Evolutionary conservation across 108 stramenopile genomes (phyloP).

Genomic region (Skeletonema costatum): DNA sequence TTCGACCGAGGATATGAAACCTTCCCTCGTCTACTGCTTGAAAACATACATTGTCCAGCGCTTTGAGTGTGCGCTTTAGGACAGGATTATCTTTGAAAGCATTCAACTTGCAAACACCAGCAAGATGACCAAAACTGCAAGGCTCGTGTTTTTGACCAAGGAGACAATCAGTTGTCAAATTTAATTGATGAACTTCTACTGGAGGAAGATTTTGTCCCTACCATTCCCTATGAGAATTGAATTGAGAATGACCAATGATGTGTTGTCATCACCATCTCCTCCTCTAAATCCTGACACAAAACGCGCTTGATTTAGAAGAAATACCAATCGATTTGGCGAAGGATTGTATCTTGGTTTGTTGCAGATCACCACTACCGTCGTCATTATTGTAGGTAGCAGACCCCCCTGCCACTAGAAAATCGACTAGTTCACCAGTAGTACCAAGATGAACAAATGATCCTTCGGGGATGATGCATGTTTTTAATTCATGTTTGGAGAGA

Average conservation of each 20-base stretch:
- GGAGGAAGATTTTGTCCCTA: neutral
- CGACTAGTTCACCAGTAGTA: slow-evolving; percentile 71
- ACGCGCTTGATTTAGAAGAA: slow-evolving; percentile 4
- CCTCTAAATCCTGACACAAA: slow-evolving; percentile 2
- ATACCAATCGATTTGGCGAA: slow-evolving; percentile 32
- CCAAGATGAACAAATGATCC: slow-evolving; percentile 79
- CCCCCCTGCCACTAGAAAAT: slow-evolving; percentile 51
- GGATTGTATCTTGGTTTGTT: neutral
- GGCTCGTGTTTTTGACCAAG: slow-evolving; percentile 25
- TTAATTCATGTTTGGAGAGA: slow-evolving; percentile 46
- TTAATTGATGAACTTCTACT: neutral
- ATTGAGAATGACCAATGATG: slow-evolving; percentile 17
- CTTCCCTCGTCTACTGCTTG: slow-evolving; percentile 21
- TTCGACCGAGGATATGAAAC: slow-evolving; percentile 63
- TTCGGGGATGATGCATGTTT: slow-evolving; percentile 45
- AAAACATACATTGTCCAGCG: slow-evolving; percentile 38
- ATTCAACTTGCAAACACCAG: slow-evolving; percentile 11
- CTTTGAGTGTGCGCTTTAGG: neutral
- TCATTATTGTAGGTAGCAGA: neutral
- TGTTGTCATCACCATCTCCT: neutral
- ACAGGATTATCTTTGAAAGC: neutral
- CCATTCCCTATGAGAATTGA: slow-evolving; percentile 1
- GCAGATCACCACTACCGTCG: neutral
- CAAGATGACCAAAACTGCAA: slow-evolving; percentile 22
- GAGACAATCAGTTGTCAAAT: slow-evolving; percentile 4